These are phyloP conservation scores for Colletotrichum sp. DNA, from an alignment of 2,329 filamentous ascomycete species.

Conservation along the genomic window DNA sequence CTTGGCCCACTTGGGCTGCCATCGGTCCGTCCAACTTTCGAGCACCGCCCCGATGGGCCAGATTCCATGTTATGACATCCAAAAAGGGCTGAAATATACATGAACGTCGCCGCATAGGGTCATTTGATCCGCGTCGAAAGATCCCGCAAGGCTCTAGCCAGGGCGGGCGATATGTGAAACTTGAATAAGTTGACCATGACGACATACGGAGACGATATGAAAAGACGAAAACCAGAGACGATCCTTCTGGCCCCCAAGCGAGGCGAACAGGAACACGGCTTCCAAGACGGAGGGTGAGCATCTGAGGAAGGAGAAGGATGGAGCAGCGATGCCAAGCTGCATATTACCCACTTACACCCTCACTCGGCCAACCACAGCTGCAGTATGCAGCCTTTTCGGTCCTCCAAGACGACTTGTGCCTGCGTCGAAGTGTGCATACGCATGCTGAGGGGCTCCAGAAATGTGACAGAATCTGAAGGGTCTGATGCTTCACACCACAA, in stretches of 20 bases:
- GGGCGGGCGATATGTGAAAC: neutral
- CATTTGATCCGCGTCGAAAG: neutral
- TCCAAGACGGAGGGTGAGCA: neutral
- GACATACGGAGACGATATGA: neutral
- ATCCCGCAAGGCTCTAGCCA: neutral
- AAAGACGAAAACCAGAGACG: neutral
- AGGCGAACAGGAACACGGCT: neutral
- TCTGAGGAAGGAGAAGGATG: neutral
- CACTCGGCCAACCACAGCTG: neutral
- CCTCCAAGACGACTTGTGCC: conserved; percentile 1
- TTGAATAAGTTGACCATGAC: neutral
- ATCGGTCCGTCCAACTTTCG: neutral
- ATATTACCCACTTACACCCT: neutral
- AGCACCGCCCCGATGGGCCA: neutral
- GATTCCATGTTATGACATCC: neutral
- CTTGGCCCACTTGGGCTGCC: neutral
- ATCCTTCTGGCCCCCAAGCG: neutral
- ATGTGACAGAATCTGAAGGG: neutral
- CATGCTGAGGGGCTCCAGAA: neutral
- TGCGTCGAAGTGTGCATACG: conserved; percentile 7
- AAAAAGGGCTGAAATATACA: neutral
- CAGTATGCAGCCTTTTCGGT: neutral
- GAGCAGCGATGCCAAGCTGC: conserved; percentile 7
- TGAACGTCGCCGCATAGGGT: neutral
- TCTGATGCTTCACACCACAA: neutral